Base-by-base conservation (phyloP, 768 basidiomycete genomes). In the Kwoniella dejecticola region DNA sequence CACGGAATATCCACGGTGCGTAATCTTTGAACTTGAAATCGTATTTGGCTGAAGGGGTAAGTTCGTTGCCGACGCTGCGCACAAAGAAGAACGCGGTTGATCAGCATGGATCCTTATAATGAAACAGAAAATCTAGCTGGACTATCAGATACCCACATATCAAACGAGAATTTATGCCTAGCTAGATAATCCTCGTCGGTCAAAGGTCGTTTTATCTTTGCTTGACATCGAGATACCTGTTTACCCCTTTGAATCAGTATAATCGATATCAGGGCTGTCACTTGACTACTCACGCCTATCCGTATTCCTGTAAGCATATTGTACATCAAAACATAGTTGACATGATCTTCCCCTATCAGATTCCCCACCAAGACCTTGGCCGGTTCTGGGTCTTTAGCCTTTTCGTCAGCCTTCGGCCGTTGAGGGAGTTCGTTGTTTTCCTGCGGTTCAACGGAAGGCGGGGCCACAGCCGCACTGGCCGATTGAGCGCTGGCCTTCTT, bases 11-110 rank as follows among this genome's bases (percentile, higher is more conserved):
- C 89, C 90, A 96, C 0, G 96, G 95, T 0, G 94, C 93, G 78
- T 98, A 99, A 77, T 99, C 95, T 79, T 98, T 98, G 84, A 98
- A 98, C 80, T 99, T 99, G 84, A 98, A 98, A 79, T 98, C 96
- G 81, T 99, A 99, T 81, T 88, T 89, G 4, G 95, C 94, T 0
- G 93, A 96, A 0, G 96, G 96, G 12, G 96, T 98, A 24, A 99
- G 83, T 80, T 99, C 96, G 79, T 99, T 98, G 21, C 96, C 96
- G 72, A 96, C 85, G 68, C 91, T 94, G 71, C 38, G 53, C 12
- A 6, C 11, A 33, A 21, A 2, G 52, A 29, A 12, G 19, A 41
- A 10, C 27, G 8, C 29, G 13, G n/a, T n/a, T n/a, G n/a, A 19
- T 62, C 60, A 38, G n/a, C 45, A 19, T 4, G 12, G 67, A 53